Percentiles rank a stretch among this genome's conserved stretches.
phyloP scores from a whole-genome alignment of 2,329 filamentous ascomycete species.

The Penicillium olsonii region DNA sequence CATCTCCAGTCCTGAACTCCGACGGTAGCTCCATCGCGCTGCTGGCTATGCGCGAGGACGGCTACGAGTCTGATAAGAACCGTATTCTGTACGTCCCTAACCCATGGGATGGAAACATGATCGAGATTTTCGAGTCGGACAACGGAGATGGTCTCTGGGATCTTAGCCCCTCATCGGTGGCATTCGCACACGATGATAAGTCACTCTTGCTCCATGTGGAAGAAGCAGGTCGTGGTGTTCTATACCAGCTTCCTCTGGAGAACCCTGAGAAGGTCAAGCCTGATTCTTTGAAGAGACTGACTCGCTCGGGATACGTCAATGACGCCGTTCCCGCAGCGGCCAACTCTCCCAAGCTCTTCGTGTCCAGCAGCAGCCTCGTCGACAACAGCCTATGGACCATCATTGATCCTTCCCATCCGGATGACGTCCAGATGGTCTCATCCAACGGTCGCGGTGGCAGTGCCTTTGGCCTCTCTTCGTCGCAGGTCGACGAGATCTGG shows the following conservation, averaged over 20 bases:
- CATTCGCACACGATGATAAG: slow-evolving; percentile 45
- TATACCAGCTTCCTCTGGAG: slow-evolving; percentile 44
- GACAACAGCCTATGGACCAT: slow-evolving; percentile 49
- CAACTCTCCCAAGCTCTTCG: slow-evolving; percentile 40
- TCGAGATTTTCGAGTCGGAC: slow-evolving; percentile 40
- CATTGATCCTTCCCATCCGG: slow-evolving; percentile 37
- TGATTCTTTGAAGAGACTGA: slow-evolving; percentile 39
- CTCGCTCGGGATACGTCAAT: slow-evolving; percentile 43
- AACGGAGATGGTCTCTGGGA: slow-evolving; percentile 46
- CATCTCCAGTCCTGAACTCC: slow-evolving; percentile 48
- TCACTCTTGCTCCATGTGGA: slow-evolving; percentile 45
- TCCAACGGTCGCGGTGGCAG: slow-evolving; percentile 40
- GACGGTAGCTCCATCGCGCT: slow-evolving; percentile 47
- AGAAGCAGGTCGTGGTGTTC: slow-evolving; percentile 43
- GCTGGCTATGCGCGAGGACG: slow-evolving; percentile 47
- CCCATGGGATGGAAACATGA: slow-evolving; percentile 42
- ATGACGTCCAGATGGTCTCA: slow-evolving; percentile 37
- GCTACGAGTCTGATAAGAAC: slow-evolving; percentile 52
- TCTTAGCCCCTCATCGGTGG: slow-evolving; percentile 43
- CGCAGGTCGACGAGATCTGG: slow-evolving; percentile 49
- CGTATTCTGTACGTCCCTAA: slow-evolving; percentile 46
- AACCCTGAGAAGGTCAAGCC: slow-evolving; percentile 32
- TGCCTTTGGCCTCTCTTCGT: slow-evolving; percentile 43
- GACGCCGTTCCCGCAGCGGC: slow-evolving; percentile 39
- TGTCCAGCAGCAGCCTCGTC: slow-evolving; percentile 47